Conservation (phyloP, 2,329 filamentous ascomycete species). For the Mycosphaerelloides madeirae region DNA sequence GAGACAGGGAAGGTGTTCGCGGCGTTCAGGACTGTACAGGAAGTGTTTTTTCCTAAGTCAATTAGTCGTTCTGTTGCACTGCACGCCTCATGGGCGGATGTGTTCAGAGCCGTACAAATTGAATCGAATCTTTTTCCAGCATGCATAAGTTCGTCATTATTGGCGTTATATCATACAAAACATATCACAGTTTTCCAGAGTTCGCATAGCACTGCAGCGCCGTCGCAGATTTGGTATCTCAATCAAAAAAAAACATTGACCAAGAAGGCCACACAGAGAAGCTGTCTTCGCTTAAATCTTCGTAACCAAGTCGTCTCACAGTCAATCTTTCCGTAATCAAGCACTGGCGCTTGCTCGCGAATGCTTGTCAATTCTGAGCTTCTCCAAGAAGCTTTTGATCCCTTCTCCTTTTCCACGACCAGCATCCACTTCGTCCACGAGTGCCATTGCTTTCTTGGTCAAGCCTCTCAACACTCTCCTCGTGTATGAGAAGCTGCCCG, state of each 20-base stretch:
- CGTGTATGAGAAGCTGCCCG: slow-evolving; percentile 85
- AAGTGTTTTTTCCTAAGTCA: too few species aligned
- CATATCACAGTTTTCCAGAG: too few species aligned
- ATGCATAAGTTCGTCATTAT: too few species aligned
- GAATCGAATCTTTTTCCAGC: too few species aligned
- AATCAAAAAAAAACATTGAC: too few species aligned
- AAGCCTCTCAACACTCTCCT: slow-evolving; percentile 52
- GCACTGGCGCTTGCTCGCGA: slow-evolving; percentile 12
- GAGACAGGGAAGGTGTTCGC: too few species aligned
- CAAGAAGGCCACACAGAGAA: too few species aligned
- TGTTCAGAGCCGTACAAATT: too few species aligned
- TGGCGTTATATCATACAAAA: too few species aligned
- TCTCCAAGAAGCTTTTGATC: slow-evolving; percentile 35
- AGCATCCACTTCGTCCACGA: slow-evolving; percentile 40
- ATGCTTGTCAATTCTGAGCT: slow-evolving; percentile 33
- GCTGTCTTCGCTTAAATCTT: not conserved
- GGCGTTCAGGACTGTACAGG: too few species aligned
- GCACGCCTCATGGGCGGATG: too few species aligned
- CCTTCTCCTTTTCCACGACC: slow-evolving; percentile 36
- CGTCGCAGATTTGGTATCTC: not conserved
- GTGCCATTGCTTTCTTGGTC: slow-evolving; percentile 38
- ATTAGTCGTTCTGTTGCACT: too few species aligned
- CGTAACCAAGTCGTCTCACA: not conserved
- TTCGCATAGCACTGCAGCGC: not conserved
- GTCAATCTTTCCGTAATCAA: not conserved